Evolutionary conservation across 345 rosid species (phyloP).

Genomic region (Pseudoturritis turrita): DNA sequence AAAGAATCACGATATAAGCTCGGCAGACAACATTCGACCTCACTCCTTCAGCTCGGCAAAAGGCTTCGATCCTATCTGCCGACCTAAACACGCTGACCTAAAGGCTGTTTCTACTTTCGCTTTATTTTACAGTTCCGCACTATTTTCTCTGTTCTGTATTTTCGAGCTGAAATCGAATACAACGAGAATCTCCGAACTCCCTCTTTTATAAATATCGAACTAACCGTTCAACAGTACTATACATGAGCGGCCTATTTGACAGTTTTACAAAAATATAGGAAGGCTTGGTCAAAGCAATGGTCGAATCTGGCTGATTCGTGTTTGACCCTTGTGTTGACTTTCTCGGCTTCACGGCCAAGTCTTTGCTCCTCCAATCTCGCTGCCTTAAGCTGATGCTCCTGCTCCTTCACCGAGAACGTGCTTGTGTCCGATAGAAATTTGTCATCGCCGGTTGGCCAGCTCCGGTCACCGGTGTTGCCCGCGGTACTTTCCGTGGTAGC

Average conservation of each 20-base stretch:
- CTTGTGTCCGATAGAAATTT: conserved; percentile 15
- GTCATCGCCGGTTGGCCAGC: conserved; percentile 11
- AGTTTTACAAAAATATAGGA: not conserved
- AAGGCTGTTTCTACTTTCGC: too few species aligned
- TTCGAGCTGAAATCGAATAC: too few species aligned
- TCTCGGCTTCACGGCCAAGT: conserved; percentile 29
- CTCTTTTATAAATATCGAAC: too few species aligned
- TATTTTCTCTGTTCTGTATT: too few species aligned
- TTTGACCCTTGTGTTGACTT: conserved; percentile 24
- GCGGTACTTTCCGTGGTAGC: not conserved
- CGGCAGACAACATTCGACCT: too few species aligned
- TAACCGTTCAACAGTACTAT: too few species aligned
- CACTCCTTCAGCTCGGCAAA: too few species aligned
- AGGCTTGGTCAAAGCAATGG: conserved; percentile 16
- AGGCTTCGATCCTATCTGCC: too few species aligned
- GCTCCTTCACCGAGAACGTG: conserved; percentile 25
- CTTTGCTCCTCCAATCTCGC: conserved; percentile 22
- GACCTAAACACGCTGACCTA: too few species aligned
- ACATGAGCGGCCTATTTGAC: not conserved
- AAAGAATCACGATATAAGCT: too few species aligned
- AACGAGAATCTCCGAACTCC: too few species aligned
- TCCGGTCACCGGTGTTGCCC: not conserved
- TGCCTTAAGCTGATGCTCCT: conserved; percentile 19
- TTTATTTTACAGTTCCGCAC: too few species aligned
- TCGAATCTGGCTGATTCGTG: conserved; percentile 31